Evolutionary conservation across 2,329 filamentous ascomycete genomes (phyloP).

Genomic region (Alternaria triticina): DNA sequence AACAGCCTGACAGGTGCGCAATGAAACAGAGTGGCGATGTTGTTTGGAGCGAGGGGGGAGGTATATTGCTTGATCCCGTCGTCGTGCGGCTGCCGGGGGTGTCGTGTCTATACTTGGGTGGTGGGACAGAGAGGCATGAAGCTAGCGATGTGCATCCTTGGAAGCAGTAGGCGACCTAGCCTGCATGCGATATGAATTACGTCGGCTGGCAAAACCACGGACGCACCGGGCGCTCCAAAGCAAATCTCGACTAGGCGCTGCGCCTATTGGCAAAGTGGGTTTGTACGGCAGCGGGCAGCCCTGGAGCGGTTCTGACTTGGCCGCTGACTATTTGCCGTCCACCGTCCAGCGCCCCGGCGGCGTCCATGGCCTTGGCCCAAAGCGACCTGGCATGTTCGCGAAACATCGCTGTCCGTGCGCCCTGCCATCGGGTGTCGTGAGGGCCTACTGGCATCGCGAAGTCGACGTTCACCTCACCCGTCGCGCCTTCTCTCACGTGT

Average conservation of each 20-base stretch:
- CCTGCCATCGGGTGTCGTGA: background rate
- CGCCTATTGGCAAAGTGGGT: background rate
- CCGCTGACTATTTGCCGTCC: background rate
- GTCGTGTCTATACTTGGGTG: slow-evolving; percentile 10
- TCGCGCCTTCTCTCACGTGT: background rate
- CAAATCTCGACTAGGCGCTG: background rate
- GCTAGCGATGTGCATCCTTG: background rate
- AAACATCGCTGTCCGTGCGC: slow-evolving; percentile 3
- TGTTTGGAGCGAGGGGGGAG: background rate
- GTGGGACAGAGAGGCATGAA: slow-evolving; percentile 1
- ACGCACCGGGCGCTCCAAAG: background rate
- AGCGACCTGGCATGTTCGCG: background rate
- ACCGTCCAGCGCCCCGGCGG: background rate
- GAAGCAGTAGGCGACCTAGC: background rate
- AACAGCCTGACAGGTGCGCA: background rate
- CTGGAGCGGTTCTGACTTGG: slow-evolving; percentile 1
- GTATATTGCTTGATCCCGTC: slow-evolving; percentile 1
- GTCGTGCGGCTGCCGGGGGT: background rate
- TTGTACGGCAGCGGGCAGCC: background rate
- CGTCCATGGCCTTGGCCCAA: background rate
- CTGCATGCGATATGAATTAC: background rate
- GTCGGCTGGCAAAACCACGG: slow-evolving; percentile 4
- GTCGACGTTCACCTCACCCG: background rate
- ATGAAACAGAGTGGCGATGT: background rate
- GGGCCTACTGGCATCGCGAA: background rate